A percentile compares a stretch with the other conserved stretches of the same genome.
Evolutionary conservation across 1,284 basidiomycete species (phyloP).

Genomic region (Cryptococcus amylolentus): DNA sequence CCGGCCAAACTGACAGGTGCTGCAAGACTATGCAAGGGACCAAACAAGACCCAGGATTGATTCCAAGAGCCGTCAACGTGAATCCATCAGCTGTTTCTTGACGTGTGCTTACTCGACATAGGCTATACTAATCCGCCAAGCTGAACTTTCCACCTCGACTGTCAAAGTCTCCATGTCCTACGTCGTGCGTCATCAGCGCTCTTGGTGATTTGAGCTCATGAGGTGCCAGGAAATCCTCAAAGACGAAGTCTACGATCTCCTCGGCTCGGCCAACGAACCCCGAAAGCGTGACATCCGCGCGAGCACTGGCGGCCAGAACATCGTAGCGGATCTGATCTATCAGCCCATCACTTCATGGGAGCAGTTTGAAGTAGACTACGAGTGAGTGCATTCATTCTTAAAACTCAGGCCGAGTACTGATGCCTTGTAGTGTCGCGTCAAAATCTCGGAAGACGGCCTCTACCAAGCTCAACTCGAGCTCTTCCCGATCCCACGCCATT

Average conservation of each 20-base stretch:
- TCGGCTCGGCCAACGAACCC: constrained; percentile 57
- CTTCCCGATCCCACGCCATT: constrained; percentile 78
- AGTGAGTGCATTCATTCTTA: constrained; percentile 51
- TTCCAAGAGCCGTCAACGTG: constrained; percentile 69
- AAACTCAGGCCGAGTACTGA: not conserved
- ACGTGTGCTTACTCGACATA: constrained; percentile 22
- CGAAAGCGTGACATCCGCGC: constrained; percentile 75
- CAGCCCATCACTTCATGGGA: constrained; percentile 55
- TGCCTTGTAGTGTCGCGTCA: constrained; percentile 56
- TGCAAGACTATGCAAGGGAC: constrained; percentile 75
- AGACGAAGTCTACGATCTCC: constrained; percentile 76
- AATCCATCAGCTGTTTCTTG: constrained; percentile 16
- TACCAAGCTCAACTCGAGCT: constrained; percentile 71
- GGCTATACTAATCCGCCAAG: constrained; percentile 57
- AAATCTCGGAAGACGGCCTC: constrained; percentile 74
- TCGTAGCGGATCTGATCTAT: constrained; percentile 65
- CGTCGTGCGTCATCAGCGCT: constrained; percentile 50
- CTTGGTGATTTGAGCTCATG: not conserved
- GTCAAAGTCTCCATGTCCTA: constrained; percentile 61
- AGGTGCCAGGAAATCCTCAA: constrained; percentile 65
- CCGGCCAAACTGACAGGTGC: not conserved
- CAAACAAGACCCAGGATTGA: constrained; percentile 64
- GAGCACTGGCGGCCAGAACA: constrained; percentile 67
- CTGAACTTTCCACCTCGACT: constrained; percentile 46
- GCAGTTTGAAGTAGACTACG: constrained; percentile 65